phyloP scores from a whole-genome alignment of 306 rosid species.

The Herpetospermum pedunculosum region DNA sequence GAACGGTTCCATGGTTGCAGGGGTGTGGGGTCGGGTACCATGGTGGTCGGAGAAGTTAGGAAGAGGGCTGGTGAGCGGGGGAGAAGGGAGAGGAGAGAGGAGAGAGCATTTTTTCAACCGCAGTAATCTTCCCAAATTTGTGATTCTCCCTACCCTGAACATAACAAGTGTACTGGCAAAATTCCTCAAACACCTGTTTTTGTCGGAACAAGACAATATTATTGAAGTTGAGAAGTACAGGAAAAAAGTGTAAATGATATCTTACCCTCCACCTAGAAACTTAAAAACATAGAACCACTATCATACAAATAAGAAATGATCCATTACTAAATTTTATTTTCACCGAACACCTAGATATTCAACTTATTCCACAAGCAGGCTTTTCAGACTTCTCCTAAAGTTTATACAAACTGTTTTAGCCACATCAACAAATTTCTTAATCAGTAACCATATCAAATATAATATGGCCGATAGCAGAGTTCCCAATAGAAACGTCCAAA shows the following conservation, averaged over 20 bases:
- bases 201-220: background rate
- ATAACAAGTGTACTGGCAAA: background rate
- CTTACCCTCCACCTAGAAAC: background rate
- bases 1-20: too few species aligned
- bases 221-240: background rate
- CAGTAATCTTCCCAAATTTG: too few species aligned
- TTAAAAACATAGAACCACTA: background rate
- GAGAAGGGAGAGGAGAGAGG: too few species aligned
- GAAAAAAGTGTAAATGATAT: background rate
- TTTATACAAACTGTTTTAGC: background rate
- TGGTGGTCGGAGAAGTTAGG: too few species aligned
- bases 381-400: background rate
- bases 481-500: background rate
- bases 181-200: background rate
- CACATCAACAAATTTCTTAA: background rate
- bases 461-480: background rate
- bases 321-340: background rate
- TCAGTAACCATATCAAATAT: background rate
- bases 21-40: too few species aligned
- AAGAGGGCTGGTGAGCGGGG: too few species aligned
- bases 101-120: too few species aligned
- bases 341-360: background rate
- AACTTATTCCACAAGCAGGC: background rate
- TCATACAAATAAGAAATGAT: background rate
- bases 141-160: too few species aligned